These are phyloP conservation scores for Falciphora oryzae DNA, from an alignment of 2,329 filamentous ascomycete species.

Conservation along the genomic window DNA sequence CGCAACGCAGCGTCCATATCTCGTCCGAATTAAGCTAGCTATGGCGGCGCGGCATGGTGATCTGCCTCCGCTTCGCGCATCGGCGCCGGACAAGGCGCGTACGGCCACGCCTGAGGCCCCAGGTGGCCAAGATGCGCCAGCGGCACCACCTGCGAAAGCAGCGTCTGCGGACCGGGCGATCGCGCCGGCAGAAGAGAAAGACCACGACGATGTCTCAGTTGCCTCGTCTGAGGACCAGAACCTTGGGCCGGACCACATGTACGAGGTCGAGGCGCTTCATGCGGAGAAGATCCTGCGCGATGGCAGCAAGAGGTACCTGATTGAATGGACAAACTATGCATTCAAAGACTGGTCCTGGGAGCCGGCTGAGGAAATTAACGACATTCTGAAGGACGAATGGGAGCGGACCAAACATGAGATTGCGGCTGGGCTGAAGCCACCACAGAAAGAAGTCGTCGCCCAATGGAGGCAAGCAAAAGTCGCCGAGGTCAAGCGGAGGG, in stretches of 20 bases:
- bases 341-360: constrained; percentile 54
- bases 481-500: not conserved
- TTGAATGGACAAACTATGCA: constrained; percentile 59
- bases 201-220: constrained; percentile 49
- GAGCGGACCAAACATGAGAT: constrained; percentile 4
- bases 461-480: not conserved
- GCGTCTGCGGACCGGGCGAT: not conserved
- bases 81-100: too few species aligned
- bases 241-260: constrained; percentile 35
- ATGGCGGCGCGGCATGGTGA: not conserved
- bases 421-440: not conserved
- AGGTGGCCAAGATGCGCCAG: too few species aligned
- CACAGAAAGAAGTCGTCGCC: not conserved
- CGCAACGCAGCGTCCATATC: not conserved
- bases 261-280: constrained; percentile 48
- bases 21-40: not conserved
- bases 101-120: too few species aligned
- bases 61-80: not conserved
- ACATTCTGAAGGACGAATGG: not conserved
- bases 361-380: constrained; percentile 23
- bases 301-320: constrained; percentile 44
- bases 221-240: constrained; percentile 34
- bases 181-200: constrained; percentile 19
- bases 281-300: constrained; percentile 33
- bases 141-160: not conserved